Evolutionary conservation across 768 basidiomycete genomes (phyloP), one percentile per base, ranked within the genome.

Genomic region (Leccinum aurantiacum): DNA sequence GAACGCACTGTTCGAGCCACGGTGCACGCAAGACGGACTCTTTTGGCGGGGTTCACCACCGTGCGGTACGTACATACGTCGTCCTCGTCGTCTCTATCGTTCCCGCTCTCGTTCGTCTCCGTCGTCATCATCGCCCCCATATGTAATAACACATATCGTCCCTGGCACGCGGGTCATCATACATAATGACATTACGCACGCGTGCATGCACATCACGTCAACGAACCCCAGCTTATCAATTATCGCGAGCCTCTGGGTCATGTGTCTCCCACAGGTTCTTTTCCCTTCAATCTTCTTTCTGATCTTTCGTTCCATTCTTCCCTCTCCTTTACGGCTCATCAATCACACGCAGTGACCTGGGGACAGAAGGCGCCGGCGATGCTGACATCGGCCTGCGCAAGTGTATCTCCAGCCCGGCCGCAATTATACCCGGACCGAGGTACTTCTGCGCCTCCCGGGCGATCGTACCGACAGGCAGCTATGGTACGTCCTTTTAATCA

Each of bases 321-420:
- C 49, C 10, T 44, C 9, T 44, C 41, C 15, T 11, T 44, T 44
- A 2, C 15, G n/a, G 41, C 33, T 24, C 41, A 47, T 53, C 19
- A n/a, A 11, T 52, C 29, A 29, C n/a, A 44, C 33, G 65, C 9
- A 86, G 85, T 33, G 86, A 88, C 65, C 75, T 88, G 6, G 86
- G 87, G n/a, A 87, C 86, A 1, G 86, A 88, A 68, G 86, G 85
- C 2, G 85, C 85, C 1, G 79, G 74, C 25, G 86, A 87, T 65
- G 84, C 85, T 17, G 86, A 88, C 64, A 72, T 87, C 13, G 75
- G 79, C 0, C 73, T 88, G 38, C 77, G 85, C 19, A 83, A 83
- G 62, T 85, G 85, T 65, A 65, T 88, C 17, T 77, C 82, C 17
- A 75, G 74, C 6, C 71, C 75, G 2, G 69, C 74, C 29, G 22